Evolutionary conservation across 768 basidiomycete species (phyloP), one percentile per base, ranked within the genome.

Genomic region (Termitomyces eurrhizus): DNA sequence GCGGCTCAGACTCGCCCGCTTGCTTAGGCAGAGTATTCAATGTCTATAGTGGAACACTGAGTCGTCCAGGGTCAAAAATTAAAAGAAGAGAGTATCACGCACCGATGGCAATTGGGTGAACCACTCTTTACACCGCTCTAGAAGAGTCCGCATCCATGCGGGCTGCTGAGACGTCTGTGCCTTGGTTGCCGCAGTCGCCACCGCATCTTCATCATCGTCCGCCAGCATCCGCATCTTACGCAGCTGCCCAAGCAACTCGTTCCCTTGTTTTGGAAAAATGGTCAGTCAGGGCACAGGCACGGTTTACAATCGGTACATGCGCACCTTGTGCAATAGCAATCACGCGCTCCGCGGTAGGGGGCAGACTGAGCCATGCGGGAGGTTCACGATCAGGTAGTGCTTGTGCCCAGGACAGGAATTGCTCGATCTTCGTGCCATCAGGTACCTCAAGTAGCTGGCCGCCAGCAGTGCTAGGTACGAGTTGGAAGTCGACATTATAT

Each of bases 351-450:
- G 95, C 95, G 24, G 92, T 90, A 0, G 91, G 89, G 14, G 96
- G 95, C 18, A 99, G 82, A 69, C 92, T 92, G 51, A 98, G 80
- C 95, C 95, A 98, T 37, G 92, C 86, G 1, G 95, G 95, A 2
- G 95, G 95, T 70, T 97, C 94, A 37, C 91, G 86, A 67, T 97
- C 95, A 0, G 97, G 96, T 33, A 99, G 75, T 26, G 82, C 81
- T 68, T 89, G 85, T 8, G 93, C 92, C 97, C 96, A 99, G 14
- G 83, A 78, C 59, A 95, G 65, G 84, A 95, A 99, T 66, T 94
- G 90, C 50, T 92, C 88, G 59, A 98, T 78, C 74, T 93, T 92
- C 1, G 93, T 97, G 14, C 95, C 96, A 61, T 98, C 97, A 0
- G 95, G 96, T 8, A 87, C 86, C 44, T 77, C 75, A 18, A 96